Conservation (phyloP, 371 early-diverging fungal genomes). For the Mucor indicus region DNA sequence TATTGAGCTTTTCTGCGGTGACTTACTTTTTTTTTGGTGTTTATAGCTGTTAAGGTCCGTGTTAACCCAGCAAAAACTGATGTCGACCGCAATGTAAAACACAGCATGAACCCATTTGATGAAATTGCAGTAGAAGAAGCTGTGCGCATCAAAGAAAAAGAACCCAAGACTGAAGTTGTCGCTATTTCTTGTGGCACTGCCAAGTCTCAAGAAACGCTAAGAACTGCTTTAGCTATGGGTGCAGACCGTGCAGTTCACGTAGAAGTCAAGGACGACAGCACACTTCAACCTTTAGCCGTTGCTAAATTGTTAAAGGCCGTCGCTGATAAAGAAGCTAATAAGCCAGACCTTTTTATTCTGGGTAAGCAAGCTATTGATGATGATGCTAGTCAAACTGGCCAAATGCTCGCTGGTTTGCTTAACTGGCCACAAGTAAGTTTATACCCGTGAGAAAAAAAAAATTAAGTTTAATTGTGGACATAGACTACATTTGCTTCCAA, state of each 20-base stretch:
- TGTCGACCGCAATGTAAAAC: slow-evolving; percentile 95
- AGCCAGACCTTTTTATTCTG: slow-evolving; percentile 90
- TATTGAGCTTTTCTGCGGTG: too few species aligned
- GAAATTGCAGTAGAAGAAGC: slow-evolving; percentile 98
- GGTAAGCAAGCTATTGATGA: slow-evolving; percentile 99
- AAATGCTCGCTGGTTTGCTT: slow-evolving; percentile 96
- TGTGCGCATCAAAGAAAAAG: slow-evolving; percentile 85
- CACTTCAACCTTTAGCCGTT: slow-evolving; percentile 83
- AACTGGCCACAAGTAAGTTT: slow-evolving; percentile 88
- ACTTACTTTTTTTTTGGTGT: too few species aligned
- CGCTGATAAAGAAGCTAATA: slow-evolving; percentile 79
- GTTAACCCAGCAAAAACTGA: slow-evolving; percentile 86
- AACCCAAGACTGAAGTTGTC: slow-evolving; percentile 72
- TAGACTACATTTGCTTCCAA: slow-evolving; percentile 97
- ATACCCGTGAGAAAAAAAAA: too few species aligned
- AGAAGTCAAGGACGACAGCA: slow-evolving; percentile 73
- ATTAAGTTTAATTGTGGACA: too few species aligned
- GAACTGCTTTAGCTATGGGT: slow-evolving; percentile 98
- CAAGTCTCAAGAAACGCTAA: slow-evolving; percentile 91
- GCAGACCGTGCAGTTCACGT: slow-evolving; percentile 97
- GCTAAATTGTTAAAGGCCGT: slow-evolving; percentile 91
- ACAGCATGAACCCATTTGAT: slow-evolving; percentile 99
- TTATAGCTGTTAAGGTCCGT: slow-evolving; percentile 94
- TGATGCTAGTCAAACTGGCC: slow-evolving; percentile 96
- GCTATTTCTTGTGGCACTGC: slow-evolving; percentile 90